Evolutionary conservation across 1,139 yeast species (phyloP).

Genomic region (Candida albicans): DNA sequence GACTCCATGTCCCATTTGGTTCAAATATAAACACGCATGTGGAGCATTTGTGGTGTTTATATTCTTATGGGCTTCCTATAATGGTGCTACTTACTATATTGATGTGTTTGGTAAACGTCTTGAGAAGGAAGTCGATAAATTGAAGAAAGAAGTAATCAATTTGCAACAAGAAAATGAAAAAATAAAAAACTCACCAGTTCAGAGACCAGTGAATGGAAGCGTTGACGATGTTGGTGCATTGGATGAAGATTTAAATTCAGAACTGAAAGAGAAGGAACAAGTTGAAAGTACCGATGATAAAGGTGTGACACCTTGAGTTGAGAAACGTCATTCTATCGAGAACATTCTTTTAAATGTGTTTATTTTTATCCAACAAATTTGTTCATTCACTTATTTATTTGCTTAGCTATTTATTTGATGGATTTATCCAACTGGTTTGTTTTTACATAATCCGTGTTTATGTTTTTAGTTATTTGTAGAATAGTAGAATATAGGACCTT

Average conservation of each 20-base stretch:
- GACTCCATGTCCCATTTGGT: constrained; percentile 88
- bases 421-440: too few relatives aligned
- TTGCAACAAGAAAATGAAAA: constrained; percentile 57
- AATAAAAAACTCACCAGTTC: constrained; percentile 19
- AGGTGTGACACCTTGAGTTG: constrained; percentile 1
- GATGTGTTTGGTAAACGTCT: constrained; percentile 88
- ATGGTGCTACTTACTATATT: constrained; percentile 92
- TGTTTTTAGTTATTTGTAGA: neutral
- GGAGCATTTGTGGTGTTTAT: constrained; percentile 68
- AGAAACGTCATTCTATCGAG: neutral
- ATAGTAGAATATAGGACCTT: neutral
- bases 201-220: constrained; percentile 15
- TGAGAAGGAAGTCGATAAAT: constrained; percentile 74
- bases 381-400: too few relatives aligned
- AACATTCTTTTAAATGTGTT: neutral
- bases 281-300: neutral
- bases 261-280: neutral
- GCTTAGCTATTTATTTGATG: too few relatives aligned
- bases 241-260: constrained; percentile 1
- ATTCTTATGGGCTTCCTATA: constrained; percentile 77
- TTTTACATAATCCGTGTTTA: too few relatives aligned
- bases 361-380: too few relatives aligned
- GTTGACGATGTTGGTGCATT: constrained; percentile 9
- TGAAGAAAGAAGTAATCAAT: constrained; percentile 66
- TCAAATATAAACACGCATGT: constrained; percentile 65